A percentile compares a stretch with the other conserved stretches of the same genome.
phyloP scores from a whole-genome alignment of 1,139 yeast genomes.

The Spathaspora sp. region DNA sequence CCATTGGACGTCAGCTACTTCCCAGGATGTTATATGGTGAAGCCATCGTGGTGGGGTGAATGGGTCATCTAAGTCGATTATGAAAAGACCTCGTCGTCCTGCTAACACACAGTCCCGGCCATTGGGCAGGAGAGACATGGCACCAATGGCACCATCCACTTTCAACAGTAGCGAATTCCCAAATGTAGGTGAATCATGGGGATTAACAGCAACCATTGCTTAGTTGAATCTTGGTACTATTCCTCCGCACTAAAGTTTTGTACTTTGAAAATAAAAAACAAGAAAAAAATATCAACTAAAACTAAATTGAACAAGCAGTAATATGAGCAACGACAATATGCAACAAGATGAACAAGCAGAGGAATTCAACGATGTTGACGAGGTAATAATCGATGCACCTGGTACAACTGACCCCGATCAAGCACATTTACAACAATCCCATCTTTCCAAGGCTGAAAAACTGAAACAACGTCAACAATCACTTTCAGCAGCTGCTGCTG shows the following conservation, averaged over 20 bases:
- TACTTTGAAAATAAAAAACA: slow-evolving; percentile 4
- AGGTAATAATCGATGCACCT: slow-evolving; percentile 9
- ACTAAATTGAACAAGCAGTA: not conserved
- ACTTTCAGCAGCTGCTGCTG: slow-evolving; percentile 12
- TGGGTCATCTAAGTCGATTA: slow-evolving; percentile 93
- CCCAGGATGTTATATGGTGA: slow-evolving; percentile 93
- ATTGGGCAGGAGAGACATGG: slow-evolving; percentile 89
- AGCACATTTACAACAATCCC: slow-evolving; percentile 4
- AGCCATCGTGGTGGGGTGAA: slow-evolving; percentile 93
- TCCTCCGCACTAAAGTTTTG: not conserved
- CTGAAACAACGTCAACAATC: slow-evolving; percentile 12
- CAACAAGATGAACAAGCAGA: slow-evolving; percentile 21
- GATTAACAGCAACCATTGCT: slow-evolving; percentile 13
- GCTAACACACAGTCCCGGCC: slow-evolving; percentile 95
- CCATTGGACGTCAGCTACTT: slow-evolving; percentile 99
- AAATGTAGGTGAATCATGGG: slow-evolving; percentile 54
- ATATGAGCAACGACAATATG: slow-evolving; percentile 4
- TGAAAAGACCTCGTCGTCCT: slow-evolving; percentile 80
- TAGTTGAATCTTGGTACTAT: not conserved
- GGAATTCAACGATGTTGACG: slow-evolving; percentile 31
- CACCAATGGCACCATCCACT: slow-evolving; percentile 92
- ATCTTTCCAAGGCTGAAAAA: slow-evolving; percentile 12
- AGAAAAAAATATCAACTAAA: not conserved
- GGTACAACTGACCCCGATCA: slow-evolving; percentile 7
- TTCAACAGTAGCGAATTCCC: slow-evolving; percentile 79